Evolutionary conservation across 768 basidiomycete species (phyloP).

Genomic region (Mycena olivaceomarginata): DNA sequence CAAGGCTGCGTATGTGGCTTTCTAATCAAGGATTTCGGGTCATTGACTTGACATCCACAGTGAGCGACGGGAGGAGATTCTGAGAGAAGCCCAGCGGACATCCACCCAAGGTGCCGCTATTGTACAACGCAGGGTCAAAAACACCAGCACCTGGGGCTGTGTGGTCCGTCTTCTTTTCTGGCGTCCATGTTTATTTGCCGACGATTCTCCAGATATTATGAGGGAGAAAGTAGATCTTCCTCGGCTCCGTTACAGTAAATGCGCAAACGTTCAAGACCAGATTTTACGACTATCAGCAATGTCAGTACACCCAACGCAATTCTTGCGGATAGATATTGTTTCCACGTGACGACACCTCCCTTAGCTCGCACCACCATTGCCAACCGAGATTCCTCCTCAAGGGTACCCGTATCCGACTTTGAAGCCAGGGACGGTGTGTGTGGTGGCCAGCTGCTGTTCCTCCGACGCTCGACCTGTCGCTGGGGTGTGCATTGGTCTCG

Average conservation of each 20-base stretch:
- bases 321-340: neutral
- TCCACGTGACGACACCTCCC: neutral
- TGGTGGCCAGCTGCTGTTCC: neutral
- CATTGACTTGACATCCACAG: neutral
- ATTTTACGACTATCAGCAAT: neutral
- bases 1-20: neutral
- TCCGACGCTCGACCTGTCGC: neutral
- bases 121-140: neutral
- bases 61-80: conserved; percentile 4
- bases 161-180: conserved; percentile 9
- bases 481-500: neutral
- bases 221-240: neutral
- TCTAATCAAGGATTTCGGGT: neutral
- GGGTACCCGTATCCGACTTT: neutral
- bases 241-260: neutral
- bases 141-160: neutral
- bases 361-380: conserved; percentile 1
- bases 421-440: neutral
- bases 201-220: conserved; percentile 1
- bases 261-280: neutral
- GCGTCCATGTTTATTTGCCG: conserved; percentile 1
- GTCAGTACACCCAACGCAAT: neutral
- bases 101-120: neutral
- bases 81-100: conserved; percentile 2
- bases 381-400: neutral